These are phyloP conservation scores for Hyphodiscus sp. DNA, from an alignment of 2,329 filamentous ascomycete genomes.

Conservation along the genomic window DNA sequence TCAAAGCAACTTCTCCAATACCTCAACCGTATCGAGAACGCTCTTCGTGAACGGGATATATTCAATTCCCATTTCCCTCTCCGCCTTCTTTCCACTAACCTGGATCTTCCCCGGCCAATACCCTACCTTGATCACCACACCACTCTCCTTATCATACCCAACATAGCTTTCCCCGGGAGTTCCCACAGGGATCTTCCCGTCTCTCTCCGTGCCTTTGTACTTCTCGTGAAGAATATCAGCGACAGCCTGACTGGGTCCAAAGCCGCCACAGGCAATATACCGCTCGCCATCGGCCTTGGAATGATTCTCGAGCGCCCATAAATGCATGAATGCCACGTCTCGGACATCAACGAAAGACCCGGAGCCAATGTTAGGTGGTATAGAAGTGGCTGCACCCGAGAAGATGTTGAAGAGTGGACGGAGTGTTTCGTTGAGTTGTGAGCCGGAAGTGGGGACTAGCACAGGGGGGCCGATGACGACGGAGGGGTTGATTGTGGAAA, in stretches of 20 bases:
- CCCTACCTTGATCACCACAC: slow-evolving; percentile 12
- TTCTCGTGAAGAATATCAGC: slow-evolving; percentile 36
- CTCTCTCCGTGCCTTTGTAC: slow-evolving; percentile 30
- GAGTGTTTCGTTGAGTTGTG: slow-evolving; percentile 31
- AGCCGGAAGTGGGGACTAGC: slow-evolving; percentile 25
- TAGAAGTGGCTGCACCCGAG: slow-evolving; percentile 26
- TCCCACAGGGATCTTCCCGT: slow-evolving; percentile 32
- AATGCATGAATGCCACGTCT: slow-evolving; percentile 36
- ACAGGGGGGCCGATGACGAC: slow-evolving; percentile 38
- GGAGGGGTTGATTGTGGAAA: slow-evolving; percentile 35
- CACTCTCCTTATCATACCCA: slow-evolving; percentile 21
- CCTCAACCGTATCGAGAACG: slow-evolving; percentile 32
- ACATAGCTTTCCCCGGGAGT: slow-evolving; percentile 35
- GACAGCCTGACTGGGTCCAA: slow-evolving; percentile 32
- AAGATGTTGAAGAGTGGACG: slow-evolving; percentile 31
- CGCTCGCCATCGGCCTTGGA: slow-evolving; percentile 34
- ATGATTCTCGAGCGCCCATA: slow-evolving; percentile 33
- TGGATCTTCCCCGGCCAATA: slow-evolving; percentile 13
- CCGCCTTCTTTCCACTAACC: slow-evolving; percentile 26
- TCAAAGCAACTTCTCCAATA: slow-evolving; percentile 22
- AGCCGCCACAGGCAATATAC: slow-evolving; percentile 32
- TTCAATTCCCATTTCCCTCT: slow-evolving; percentile 22
- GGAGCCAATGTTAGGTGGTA: slow-evolving; percentile 22
- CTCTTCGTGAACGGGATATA: slow-evolving; percentile 23
- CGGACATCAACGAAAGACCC: slow-evolving; percentile 37